Evolutionary conservation across 2,329 filamentous ascomycete genomes (phyloP).

Genomic region (Leptographium procerum): DNA sequence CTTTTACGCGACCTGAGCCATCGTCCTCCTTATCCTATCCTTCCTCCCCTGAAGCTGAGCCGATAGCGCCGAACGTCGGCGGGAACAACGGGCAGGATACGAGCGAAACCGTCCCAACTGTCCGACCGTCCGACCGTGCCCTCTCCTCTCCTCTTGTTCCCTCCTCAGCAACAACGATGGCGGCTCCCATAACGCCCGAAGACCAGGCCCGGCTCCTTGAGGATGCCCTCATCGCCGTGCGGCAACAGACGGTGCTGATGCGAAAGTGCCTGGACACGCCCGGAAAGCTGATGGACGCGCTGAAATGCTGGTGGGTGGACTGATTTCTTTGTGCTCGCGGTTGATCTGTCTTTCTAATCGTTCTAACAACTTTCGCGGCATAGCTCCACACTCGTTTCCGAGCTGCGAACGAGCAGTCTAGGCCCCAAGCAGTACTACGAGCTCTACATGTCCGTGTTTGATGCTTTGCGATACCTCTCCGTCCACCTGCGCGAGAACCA

Average conservation of each 20-base stretch:
- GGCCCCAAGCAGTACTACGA: slow-evolving; percentile 99
- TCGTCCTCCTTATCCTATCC: neutral
- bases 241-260: slow-evolving; percentile 95
- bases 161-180: slow-evolving; percentile 7
- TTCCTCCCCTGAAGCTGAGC: neutral
- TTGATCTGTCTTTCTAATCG: neutral
- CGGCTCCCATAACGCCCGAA: slow-evolving; percentile 51
- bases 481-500: slow-evolving; percentile 96
- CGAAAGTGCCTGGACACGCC: slow-evolving; percentile 94
- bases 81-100: neutral
- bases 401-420: slow-evolving; percentile 89
- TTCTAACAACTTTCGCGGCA: slow-evolving; percentile 27
- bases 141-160: neutral
- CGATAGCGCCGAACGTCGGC: neutral
- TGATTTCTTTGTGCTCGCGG: slow-evolving; percentile 20
- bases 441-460: slow-evolving; percentile 98
- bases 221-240: slow-evolving; percentile 91
- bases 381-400: slow-evolving; percentile 96
- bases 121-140: neutral
- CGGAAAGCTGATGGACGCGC: slow-evolving; percentile 97
- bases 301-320: slow-evolving; percentile 85
- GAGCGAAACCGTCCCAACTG: too few relatives aligned
- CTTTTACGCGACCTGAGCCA: neutral
- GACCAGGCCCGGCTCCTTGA: slow-evolving; percentile 89
- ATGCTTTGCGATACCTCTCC: slow-evolving; percentile 90